Evolutionary conservation across 2,329 filamentous ascomycete genomes (phyloP).

Genomic region (Ploettnerulaceae sp.): DNA sequence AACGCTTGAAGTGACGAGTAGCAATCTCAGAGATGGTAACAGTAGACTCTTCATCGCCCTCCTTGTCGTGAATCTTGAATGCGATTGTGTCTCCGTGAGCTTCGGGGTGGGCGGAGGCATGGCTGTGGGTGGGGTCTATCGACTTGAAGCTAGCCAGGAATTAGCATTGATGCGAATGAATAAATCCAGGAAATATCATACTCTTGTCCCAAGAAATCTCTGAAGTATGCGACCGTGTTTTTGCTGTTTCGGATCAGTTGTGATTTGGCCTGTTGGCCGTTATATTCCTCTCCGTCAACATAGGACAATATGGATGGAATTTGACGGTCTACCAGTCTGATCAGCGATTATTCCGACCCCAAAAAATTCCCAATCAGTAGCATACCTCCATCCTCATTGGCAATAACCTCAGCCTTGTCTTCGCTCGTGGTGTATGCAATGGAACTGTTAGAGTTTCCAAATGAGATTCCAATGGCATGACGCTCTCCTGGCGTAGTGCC

Average conservation of each 20-base stretch:
- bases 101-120: slow-evolving; percentile 85
- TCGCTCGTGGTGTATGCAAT: slow-evolving; percentile 92
- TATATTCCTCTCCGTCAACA: slow-evolving; percentile 92
- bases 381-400: slow-evolving; percentile 94
- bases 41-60: slow-evolving; percentile 57
- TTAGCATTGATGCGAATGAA: slow-evolving; percentile 19
- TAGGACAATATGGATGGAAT: slow-evolving; percentile 95
- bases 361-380: slow-evolving; percentile 15
- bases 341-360: slow-evolving; percentile 8
- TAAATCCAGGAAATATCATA: slow-evolving; percentile 41
- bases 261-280: slow-evolving; percentile 89
- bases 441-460: slow-evolving; percentile 97
- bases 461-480: slow-evolving; percentile 87
- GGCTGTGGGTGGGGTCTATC: slow-evolving; percentile 92
- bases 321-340: slow-evolving; percentile 67
- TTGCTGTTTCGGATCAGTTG: slow-evolving; percentile 87
- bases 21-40: slow-evolving; percentile 76
- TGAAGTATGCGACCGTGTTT: slow-evolving; percentile 94
- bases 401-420: slow-evolving; percentile 95
- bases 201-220: slow-evolving; percentile 93
- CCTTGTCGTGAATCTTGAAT: slow-evolving; percentile 80
- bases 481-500: slow-evolving; percentile 49
- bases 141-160: slow-evolving; percentile 67
- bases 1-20: slow-evolving; percentile 76
- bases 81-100: slow-evolving; percentile 66